Conservation (phyloP, 495 filamentous ascomycete genomes). For the Collariella sp. region DNA sequence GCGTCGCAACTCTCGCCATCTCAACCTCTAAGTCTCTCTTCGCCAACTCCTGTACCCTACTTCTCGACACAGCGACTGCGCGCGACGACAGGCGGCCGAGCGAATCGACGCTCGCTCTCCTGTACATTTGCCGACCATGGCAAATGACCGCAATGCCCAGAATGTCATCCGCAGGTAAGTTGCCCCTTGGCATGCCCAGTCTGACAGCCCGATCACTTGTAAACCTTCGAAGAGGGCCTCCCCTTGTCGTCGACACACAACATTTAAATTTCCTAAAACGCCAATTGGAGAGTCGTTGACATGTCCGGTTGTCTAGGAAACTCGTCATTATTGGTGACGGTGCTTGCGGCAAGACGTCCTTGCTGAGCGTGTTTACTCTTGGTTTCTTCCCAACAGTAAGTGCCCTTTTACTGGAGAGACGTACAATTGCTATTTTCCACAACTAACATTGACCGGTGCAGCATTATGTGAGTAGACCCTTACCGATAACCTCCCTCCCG, state of each 20-base stretch:
- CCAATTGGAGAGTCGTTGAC: conserved; percentile 10
- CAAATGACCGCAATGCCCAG: conserved; percentile 19
- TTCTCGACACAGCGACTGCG: not conserved
- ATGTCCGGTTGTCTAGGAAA: conserved; percentile 52
- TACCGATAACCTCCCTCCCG: not conserved
- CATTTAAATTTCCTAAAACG: not conserved
- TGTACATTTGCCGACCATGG: conserved; percentile 21
- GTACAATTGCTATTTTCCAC: not conserved
- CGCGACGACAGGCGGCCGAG: conserved; percentile 11
- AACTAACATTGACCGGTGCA: conserved; percentile 26
- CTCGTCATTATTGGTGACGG: conserved; percentile 98
- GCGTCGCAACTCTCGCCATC: no score
- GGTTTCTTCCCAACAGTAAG: conserved; percentile 97
- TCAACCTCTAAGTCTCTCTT: not conserved
- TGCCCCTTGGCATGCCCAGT: not conserved
- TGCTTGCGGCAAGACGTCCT: conserved; percentile 96
- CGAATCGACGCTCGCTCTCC: conserved; percentile 12
- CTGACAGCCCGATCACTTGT: not conserved
- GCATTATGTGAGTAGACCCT: conserved; percentile 58
- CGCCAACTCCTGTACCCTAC: not conserved
- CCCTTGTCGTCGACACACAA: not conserved
- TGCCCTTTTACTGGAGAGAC: conserved; percentile 12
- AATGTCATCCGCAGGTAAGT: conserved; percentile 32
- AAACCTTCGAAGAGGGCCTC: not conserved
- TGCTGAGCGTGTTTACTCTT: conserved; percentile 95